Conservation (phyloP, 225 moss, liverwort and hornwort species). For the Pseudoscleropodium purum region DNA sequence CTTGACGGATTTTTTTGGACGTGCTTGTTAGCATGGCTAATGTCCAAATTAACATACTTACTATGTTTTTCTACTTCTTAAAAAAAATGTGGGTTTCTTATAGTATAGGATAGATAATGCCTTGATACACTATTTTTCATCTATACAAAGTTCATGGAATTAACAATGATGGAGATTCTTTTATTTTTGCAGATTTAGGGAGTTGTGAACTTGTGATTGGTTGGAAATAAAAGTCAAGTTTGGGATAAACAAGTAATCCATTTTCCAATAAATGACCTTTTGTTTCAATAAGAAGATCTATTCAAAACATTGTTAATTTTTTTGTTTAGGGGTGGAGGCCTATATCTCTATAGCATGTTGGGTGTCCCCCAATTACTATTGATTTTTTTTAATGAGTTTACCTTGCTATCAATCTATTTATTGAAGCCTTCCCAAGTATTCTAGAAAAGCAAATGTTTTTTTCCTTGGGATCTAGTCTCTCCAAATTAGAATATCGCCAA, state of each 20-base stretch:
- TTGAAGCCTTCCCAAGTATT: no score
- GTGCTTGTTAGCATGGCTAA: no score
- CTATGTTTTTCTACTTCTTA: no score
- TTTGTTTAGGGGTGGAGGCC: background rate
- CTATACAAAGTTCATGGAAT: background rate
- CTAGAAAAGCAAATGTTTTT: no score
- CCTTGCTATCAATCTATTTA: no score
- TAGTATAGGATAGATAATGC: accelerated
- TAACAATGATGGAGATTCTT: background rate
- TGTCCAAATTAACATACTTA: no score
- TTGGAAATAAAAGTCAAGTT: background rate
- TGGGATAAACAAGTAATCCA: background rate
- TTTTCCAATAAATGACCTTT: background rate
- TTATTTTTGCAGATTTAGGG: background rate
- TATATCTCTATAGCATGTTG: background rate
- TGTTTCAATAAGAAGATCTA: background rate
- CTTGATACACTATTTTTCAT: background rate
- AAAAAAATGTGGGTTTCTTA: no score
- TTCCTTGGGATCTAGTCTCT: background rate
- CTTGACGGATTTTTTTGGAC: no score
- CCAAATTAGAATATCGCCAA: background rate
- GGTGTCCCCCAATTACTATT: no score
- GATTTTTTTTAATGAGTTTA: no score
- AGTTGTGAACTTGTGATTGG: background rate
- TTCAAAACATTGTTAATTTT: background rate